Evolutionary conservation across 306 rosid genomes (phyloP).

Genomic region (Medicago ruthenica): DNA sequence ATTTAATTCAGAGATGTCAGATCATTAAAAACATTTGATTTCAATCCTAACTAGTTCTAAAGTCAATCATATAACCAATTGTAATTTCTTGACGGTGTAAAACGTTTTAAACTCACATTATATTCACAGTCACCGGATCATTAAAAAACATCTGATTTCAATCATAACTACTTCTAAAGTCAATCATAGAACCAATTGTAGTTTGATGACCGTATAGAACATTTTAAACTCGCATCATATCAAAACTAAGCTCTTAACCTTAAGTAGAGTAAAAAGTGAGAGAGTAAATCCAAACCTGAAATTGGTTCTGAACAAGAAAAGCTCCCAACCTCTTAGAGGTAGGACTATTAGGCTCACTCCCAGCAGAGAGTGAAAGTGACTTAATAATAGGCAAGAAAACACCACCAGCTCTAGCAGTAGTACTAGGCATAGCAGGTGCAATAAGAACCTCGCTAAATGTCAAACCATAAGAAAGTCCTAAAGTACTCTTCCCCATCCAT

Average conservation of each 20-base stretch:
- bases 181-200: no score
- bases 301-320: conserved; percentile 79
- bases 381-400: conserved; percentile 91
- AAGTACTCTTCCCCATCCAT: conserved; percentile 88
- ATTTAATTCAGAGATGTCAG: no score
- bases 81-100: no score
- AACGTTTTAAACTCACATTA: no score
- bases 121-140: no score
- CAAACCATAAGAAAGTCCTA: conserved; percentile 87
- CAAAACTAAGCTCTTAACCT: background rate
- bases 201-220: no score
- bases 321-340: conserved; percentile 79
- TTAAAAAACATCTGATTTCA: no score
- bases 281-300: conserved; percentile 67
- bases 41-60: no score
- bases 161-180: no score
- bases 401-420: conserved; percentile 96
- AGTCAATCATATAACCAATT: no score
- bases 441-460: conserved; percentile 85
- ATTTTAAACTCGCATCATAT: no score
- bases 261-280: conserved; percentile 8
- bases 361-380: conserved; percentile 83
- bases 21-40: no score
- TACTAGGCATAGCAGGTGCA: conserved; percentile 98
- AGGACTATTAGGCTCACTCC: conserved; percentile 71